phyloP scores from a whole-genome alignment of 805 yeast species.

The Starmerella vitae region DNA sequence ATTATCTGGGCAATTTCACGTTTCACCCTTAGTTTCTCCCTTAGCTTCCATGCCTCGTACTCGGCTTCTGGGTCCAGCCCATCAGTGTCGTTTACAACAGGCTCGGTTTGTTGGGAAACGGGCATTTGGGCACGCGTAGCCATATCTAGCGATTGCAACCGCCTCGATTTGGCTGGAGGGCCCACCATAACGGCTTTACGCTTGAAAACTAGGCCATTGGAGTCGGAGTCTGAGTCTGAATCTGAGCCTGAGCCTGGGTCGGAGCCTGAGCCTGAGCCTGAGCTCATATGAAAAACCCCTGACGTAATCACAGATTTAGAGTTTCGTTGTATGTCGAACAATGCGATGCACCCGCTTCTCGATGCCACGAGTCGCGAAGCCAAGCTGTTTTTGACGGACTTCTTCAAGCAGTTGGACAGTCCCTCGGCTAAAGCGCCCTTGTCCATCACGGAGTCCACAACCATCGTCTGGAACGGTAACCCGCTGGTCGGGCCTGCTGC shows the following conservation, averaged over 20 bases:
- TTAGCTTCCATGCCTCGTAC: conserved; percentile 30
- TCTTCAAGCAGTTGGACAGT: conserved; percentile 27
- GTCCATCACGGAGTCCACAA: conserved; percentile 24
- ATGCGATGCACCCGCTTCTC: conserved; percentile 12
- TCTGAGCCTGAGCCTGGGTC: no score
- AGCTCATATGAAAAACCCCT: no score
- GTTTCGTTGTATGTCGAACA: conserved; percentile 1
- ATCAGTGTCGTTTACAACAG: conserved; percentile 44
- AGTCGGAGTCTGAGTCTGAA: no score
- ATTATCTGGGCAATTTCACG: conserved; percentile 29
- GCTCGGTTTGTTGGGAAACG: not conserved
- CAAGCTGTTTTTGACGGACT: conserved; percentile 21
- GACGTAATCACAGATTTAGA: no score
- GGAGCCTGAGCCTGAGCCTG: no score
- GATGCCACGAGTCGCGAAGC: conserved; percentile 20
- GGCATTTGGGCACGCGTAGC: not conserved
- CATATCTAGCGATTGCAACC: not conserved
- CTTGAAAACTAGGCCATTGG: no score
- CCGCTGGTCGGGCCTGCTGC: conserved; percentile 31
- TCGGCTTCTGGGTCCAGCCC: conserved; percentile 41
- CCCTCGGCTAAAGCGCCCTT: conserved; percentile 17
- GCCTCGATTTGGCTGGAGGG: not conserved
- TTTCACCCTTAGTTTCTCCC: conserved; percentile 30
- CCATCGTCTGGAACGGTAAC: conserved; percentile 33
- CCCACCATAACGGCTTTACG: not conserved